Percentiles rank a stretch among this genome's conserved stretches.
Conservation (phyloP, 495 filamentous ascomycete genomes). For the Penicillium robsamsonii region DNA sequence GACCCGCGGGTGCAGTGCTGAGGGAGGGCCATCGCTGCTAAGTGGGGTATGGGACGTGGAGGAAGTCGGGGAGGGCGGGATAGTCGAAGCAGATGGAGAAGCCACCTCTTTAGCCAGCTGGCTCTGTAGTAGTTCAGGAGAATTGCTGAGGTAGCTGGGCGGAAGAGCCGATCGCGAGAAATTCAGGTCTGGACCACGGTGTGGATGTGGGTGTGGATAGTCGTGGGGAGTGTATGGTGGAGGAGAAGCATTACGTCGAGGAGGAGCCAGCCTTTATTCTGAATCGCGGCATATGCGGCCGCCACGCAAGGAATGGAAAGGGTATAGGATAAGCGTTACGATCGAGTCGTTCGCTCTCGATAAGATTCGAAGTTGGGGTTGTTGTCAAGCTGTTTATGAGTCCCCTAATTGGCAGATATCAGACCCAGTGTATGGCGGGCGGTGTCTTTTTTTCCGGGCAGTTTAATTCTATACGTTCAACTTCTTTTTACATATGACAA, state of each 20-base stretch:
- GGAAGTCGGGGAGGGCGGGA: slow-evolving; percentile 38
- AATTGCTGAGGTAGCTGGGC: slow-evolving; percentile 18
- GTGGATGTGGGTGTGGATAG: slow-evolving; percentile 24
- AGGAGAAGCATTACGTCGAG: slow-evolving; percentile 45
- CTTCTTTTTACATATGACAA: not conserved
- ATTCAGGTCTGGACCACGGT: slow-evolving; percentile 31
- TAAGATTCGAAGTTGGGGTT: slow-evolving; percentile 1
- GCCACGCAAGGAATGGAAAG: slow-evolving; percentile 27
- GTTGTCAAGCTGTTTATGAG: slow-evolving; percentile 18
- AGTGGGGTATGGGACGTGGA: slow-evolving; percentile 37
- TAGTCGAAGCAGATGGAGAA: slow-evolving; percentile 22
- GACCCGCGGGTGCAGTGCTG: slow-evolving; percentile 58
- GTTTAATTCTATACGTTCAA: not conserved
- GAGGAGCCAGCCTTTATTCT: slow-evolving; percentile 46
- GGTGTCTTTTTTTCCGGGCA: slow-evolving; percentile 5
- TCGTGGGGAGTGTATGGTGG: slow-evolving; percentile 35
- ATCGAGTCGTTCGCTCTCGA: not conserved
- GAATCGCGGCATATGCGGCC: slow-evolving; percentile 43
- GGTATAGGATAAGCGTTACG: not conserved
- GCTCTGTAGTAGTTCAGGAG: slow-evolving; percentile 8
- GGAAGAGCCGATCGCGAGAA: slow-evolving; percentile 15
- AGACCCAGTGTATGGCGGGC: slow-evolving; percentile 5
- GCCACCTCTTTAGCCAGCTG: slow-evolving; percentile 35
- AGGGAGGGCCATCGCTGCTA: slow-evolving; percentile 36
- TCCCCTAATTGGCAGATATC: slow-evolving; percentile 21